Evolutionary conservation across 2,329 filamentous ascomycete species (phyloP).

Genomic region (Trichoderma afroharzianum): DNA sequence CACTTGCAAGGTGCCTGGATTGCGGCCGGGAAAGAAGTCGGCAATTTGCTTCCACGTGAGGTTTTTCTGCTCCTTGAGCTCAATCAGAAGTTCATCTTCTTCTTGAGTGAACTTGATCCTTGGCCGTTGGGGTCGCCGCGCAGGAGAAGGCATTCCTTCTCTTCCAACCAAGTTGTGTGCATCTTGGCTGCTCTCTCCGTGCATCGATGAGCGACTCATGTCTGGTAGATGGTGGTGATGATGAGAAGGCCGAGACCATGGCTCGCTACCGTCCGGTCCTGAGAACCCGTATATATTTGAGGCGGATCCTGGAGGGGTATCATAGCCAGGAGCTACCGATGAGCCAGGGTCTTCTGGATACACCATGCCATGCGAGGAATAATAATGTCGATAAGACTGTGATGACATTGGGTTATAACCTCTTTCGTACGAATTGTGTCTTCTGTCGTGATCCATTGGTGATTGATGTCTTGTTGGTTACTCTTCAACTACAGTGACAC

Average conservation of each 20-base stretch:
- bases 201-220: conserved; percentile 63
- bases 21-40: conserved; percentile 89
- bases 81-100: conserved; percentile 82
- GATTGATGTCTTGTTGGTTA: conserved; percentile 36
- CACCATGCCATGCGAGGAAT: background rate
- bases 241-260: conserved; percentile 56
- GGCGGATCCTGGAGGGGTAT: conserved; percentile 49
- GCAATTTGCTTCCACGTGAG: conserved; percentile 97
- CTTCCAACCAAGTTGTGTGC: conserved; percentile 84
- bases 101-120: conserved; percentile 94
- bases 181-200: conserved; percentile 53
- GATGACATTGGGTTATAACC: background rate
- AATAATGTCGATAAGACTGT: background rate
- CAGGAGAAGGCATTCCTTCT: conserved; percentile 81
- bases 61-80: conserved; percentile 91
- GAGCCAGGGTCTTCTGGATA: background rate
- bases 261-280: conserved; percentile 29
- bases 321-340: conserved; percentile 47
- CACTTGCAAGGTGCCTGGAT: conserved; percentile 86
- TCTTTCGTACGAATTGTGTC: background rate
- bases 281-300: conserved; percentile 50
- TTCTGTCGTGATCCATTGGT: background rate
- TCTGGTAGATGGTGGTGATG: conserved; percentile 80
- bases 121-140: conserved; percentile 74
- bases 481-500: conserved; percentile 36